Evolutionary conservation across 2,329 filamentous ascomycete genomes (phyloP), one percentile per base, ranked within the genome.

Genomic region (Colletotrichum sp.): DNA sequence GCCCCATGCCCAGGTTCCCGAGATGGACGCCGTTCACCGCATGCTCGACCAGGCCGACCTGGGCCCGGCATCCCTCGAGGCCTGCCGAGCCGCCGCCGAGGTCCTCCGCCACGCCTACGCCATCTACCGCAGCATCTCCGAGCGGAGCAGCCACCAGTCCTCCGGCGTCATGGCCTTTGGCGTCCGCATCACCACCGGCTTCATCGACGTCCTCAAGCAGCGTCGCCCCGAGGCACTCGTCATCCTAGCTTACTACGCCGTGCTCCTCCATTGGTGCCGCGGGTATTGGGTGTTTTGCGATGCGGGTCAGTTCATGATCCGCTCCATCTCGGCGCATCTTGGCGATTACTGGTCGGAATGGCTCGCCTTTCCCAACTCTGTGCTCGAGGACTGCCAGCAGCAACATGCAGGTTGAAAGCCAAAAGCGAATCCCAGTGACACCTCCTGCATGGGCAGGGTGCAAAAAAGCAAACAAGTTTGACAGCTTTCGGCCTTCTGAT

Each of bases 161-260:
- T 79, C 79, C 6, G 82, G 83, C 36, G 74, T 66, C 28, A 68
- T 70, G 3, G 80, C 81, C 5, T 85, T 84, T 63, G 81, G 81
- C 12, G 82, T 84, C 4, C 74, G 81, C 21, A 78, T 86, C 4
- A 78, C 81, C 5, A 76, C 78, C 4, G 82, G 82, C 18, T 87
- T 83, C 64, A 79, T 85, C 55, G 82, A 85, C 9, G 79, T 83
- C 21, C 78, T 87, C 34, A 80, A 81, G 18, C 82, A 83, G 32
- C 79, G 82, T n/a, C 81, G 82, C 1, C 85, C 86, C 1, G 86
- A 86, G 64, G 86, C 86, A 9, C 80, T 90, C 28, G 81, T 89
- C 13, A 84, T 90, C 8, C 80, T 91, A 26, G 88, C 87, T 7
- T 85, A 90, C 77, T 90, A 89, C 74, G 88, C 87, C 13, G 84